phyloP scores from a whole-genome alignment of 345 rosid species.

The Noccaea caerulescens region DNA sequence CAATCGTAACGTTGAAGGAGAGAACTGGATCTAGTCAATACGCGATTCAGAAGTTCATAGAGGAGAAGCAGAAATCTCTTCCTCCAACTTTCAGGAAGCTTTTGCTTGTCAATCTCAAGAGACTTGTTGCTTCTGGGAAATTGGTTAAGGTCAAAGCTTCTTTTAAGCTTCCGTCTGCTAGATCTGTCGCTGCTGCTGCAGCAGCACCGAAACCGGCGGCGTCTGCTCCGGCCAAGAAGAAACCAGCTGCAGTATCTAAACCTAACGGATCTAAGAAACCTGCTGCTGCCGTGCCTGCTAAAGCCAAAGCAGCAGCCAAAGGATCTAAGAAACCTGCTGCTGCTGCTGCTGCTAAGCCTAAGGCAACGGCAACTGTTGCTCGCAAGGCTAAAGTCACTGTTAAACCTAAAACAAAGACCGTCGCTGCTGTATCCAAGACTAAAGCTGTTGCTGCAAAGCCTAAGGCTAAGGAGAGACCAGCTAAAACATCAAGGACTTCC shows the following conservation, averaged over 20 bases:
- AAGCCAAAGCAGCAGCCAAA: conserved; percentile 46
- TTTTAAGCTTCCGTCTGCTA: conserved; percentile 63
- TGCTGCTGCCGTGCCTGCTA: conserved; percentile 32
- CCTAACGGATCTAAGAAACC: no score
- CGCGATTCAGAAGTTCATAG: conserved; percentile 80
- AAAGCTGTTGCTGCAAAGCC: conserved; percentile 59
- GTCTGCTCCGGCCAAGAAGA: conserved; percentile 43
- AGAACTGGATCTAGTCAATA: conserved; percentile 88
- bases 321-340: conserved; percentile 32
- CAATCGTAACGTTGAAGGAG: conserved; percentile 72
- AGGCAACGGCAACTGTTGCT: background rate
- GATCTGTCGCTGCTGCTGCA: conserved; percentile 13
- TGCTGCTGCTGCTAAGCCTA: conserved; percentile 10
- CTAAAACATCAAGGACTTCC: conserved; percentile 67
- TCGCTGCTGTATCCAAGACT: conserved; percentile 44
- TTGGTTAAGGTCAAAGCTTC: conserved; percentile 76
- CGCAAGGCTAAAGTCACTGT: conserved; percentile 40
- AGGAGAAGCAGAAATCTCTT: conserved; percentile 72
- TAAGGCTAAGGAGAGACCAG: conserved; percentile 61
- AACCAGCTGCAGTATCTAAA: conserved; percentile 29
- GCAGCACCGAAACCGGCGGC: conserved; percentile 22
- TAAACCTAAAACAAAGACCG: conserved; percentile 36
- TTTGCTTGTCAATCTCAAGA: conserved; percentile 63
- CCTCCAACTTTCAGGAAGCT: conserved; percentile 71
- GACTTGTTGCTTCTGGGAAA: conserved; percentile 67